Base-by-base conservation (phyloP, 2,329 filamentous ascomycete species). In the Hypoxylon sp. region DNA sequence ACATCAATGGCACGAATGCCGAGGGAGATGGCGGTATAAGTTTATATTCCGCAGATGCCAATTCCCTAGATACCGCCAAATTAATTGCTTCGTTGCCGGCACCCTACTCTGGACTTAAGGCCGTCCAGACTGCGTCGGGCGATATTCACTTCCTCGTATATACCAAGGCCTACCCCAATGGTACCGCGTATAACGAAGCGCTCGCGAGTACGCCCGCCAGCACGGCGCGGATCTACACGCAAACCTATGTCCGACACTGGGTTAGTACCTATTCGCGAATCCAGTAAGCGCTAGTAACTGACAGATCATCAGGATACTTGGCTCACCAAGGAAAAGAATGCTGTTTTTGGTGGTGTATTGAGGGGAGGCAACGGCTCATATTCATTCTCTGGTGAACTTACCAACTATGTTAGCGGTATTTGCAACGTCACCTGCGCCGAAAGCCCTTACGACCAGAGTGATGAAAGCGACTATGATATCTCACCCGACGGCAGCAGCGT, bases 181-280 rank as follows among this genome's bases (percentile, higher is more conserved):
- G 88, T 2, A 84, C 84, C 0, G 81, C 89, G 0, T 87, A 86
- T 74, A 89, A 89, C 65, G 81, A 82, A 43, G 79, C 84, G 49
- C 76, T 83, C 11, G 85, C 81, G 1, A 77, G 80, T 45, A 81
- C 82, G 36, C 79, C 82, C 6, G 76, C 79, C 13, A 85, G 85
- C 66, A 81, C 83, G 19, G 87, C 85, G 2, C 82, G 84, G 46
- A 82, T 89, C 53, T 89, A 89, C 72, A 83, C 84, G 48, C 82
- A 82, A 7, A 82, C 86, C 59, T 89, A 87, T 62, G 84, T 88
- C 14, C 83, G 87, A 1, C 87, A 90, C 72, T 90, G 87, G 87
- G 73, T 76, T 50, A 66, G 73, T 69, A 59, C 23, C 23, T 19
- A 5, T 23, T 21, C 21, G 6, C 4, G 30, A 30, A n/a, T 10